These are phyloP conservation scores for Cladorrhinum sp. DNA, from an alignment of 2,329 filamentous ascomycete species.

Conservation along the genomic window DNA sequence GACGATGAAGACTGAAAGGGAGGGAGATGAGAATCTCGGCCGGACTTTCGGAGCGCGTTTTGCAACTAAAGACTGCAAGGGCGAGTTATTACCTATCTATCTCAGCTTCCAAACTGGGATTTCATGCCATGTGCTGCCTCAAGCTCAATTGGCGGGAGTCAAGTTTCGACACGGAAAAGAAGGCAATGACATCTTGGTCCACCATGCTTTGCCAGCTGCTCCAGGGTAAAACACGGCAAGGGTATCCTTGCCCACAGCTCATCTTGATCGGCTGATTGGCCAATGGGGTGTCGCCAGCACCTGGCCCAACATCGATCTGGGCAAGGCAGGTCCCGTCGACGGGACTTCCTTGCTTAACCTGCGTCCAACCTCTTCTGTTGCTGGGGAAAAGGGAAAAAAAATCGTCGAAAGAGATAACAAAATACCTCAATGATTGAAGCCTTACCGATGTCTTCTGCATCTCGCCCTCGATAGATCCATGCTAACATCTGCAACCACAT, in stretches of 20 bases:
- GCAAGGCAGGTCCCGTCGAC: background rate
- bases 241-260: conserved; percentile 7
- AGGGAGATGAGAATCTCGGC: background rate
- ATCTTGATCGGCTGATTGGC: conserved; percentile 16
- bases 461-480: background rate
- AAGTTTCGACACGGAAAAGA: background rate
- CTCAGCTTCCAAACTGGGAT: background rate
- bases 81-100: background rate
- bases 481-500: background rate
- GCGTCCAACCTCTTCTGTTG: background rate
- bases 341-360: conserved; percentile 3
- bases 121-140: too few species aligned
- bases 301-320: conserved; percentile 15
- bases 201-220: conserved; percentile 20
- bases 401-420: background rate
- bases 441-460: background rate
- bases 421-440: background rate
- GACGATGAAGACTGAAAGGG: background rate
- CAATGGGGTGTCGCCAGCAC: conserved; percentile 25
- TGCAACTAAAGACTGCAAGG: background rate
- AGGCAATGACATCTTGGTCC: background rate
- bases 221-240: conserved; percentile 19
- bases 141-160: background rate
- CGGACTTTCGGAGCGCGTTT: background rate
- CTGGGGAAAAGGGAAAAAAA: background rate